These are phyloP conservation scores for Colletotrichum plurivorum DNA, from an alignment of 2,329 filamentous ascomycete species.

Conservation along the genomic window DNA sequence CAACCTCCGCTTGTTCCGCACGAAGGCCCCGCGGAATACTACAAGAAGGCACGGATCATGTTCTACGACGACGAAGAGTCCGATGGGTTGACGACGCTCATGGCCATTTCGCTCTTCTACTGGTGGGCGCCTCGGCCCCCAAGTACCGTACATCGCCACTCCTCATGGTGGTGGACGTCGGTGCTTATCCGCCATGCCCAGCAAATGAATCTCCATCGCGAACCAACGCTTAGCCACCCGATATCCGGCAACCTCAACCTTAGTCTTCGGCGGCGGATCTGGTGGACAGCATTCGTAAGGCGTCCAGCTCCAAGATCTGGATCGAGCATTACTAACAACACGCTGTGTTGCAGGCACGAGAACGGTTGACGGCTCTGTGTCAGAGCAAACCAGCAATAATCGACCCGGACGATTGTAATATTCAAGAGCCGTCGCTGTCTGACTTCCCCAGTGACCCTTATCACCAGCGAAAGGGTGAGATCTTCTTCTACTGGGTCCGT, in stretches of 20 bases:
- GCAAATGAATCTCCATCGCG: conserved; percentile 59
- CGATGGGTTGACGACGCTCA: conserved; percentile 52
- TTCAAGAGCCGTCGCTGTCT: conserved; percentile 52
- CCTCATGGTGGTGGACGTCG: conserved; percentile 62
- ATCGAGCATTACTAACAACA: neutral
- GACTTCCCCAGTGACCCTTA: conserved; percentile 54
- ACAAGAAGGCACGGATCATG: conserved; percentile 54
- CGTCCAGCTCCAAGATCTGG: neutral
- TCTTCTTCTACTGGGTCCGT: conserved; percentile 59
- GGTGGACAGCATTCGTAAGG: conserved; percentile 57
- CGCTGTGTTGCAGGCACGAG: conserved; percentile 46
- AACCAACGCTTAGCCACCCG: conserved; percentile 44
- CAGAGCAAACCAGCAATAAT: conserved; percentile 60
- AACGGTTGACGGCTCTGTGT: conserved; percentile 57
- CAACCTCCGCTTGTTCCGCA: conserved; percentile 57
- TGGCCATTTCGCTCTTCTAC: conserved; percentile 57
- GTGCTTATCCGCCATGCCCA: conserved; percentile 59
- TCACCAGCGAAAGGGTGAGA: conserved; percentile 51
- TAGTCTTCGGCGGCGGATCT: conserved; percentile 54
- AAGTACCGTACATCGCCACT: conserved; percentile 54
- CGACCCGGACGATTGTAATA: conserved; percentile 57
- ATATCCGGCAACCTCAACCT: conserved; percentile 30
- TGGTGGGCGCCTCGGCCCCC: conserved; percentile 60
- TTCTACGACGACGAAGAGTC: conserved; percentile 58
- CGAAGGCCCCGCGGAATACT: conserved; percentile 54